These are phyloP conservation scores for Teratosphaeria pseudoeucalypti DNA, from an alignment of 2,329 filamentous ascomycete genomes.

Conservation along the genomic window DNA sequence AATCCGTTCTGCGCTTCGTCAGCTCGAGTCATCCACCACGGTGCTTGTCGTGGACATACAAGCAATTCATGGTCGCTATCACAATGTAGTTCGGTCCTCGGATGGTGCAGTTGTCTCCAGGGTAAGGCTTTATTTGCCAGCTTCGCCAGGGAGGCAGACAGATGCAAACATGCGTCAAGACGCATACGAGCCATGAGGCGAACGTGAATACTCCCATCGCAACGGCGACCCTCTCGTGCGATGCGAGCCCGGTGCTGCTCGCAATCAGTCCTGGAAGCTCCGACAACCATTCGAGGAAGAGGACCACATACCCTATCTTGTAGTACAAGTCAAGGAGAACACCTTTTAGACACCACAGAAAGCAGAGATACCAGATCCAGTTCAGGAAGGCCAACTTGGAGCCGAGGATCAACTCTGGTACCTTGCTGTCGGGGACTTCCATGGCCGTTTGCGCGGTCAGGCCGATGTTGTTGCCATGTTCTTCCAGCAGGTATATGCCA, in stretches of 20 bases:
- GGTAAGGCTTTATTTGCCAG: constrained; percentile 25
- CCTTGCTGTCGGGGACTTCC: constrained; percentile 16
- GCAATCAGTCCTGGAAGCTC: neutral
- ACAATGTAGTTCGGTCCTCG: constrained; percentile 46
- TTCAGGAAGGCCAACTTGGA: constrained; percentile 25
- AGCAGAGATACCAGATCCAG: constrained; percentile 27
- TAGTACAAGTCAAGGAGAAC: constrained; percentile 25
- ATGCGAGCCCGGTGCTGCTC: constrained; percentile 16
- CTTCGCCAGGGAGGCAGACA: constrained; percentile 20
- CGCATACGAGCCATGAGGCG: constrained; percentile 18
- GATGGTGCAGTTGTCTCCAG: constrained; percentile 16
- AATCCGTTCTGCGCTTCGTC: constrained; percentile 33
- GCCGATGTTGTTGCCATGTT: constrained; percentile 23
- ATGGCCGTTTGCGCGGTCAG: constrained; percentile 18
- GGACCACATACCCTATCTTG: constrained; percentile 9
- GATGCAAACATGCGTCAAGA: constrained; percentile 22
- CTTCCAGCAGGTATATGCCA: constrained; percentile 13
- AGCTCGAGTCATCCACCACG: neutral
- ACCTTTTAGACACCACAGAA: constrained; percentile 25
- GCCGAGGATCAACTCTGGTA: constrained; percentile 16
- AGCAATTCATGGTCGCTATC: constrained; percentile 50
- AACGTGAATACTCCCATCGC: constrained; percentile 16
- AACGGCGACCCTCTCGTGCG: constrained; percentile 17
- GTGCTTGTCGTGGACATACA: constrained; percentile 11
- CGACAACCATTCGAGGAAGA: neutral